Percentiles rank a stretch among this genome's conserved stretches.
These are phyloP conservation scores for Puccinia triticina DNA, from an alignment of 1,284 basidiomycete species.

Conservation along the genomic window DNA sequence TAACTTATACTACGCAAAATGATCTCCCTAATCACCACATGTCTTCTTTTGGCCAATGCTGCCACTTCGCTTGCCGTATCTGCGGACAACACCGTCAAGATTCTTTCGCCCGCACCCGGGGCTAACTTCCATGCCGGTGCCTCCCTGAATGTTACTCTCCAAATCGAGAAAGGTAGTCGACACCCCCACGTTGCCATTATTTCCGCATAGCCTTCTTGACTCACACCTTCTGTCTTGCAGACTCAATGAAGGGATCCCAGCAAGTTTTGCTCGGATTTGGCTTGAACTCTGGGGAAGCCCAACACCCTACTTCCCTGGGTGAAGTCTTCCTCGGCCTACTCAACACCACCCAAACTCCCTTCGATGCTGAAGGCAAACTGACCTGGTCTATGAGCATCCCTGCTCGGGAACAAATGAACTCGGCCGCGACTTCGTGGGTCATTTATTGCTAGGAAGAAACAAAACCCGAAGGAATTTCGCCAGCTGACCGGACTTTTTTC, in stretches of 20 bases:
- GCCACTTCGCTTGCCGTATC: background rate
- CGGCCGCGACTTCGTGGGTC: constrained; percentile 5
- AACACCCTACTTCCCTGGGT: background rate
- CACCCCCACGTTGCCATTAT: background rate
- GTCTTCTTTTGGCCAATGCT: constrained; percentile 6
- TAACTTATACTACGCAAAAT: background rate
- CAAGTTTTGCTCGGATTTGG: constrained; percentile 20
- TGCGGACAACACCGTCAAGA: background rate
- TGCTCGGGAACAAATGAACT: constrained; percentile 5
- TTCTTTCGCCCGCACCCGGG: background rate
- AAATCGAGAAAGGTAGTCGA: constrained; percentile 18
- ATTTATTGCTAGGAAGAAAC: background rate
- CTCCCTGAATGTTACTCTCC: background rate
- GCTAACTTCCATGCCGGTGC: background rate
- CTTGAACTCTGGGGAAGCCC: background rate
- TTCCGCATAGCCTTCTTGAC: too few species aligned
- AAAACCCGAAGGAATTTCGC: background rate
- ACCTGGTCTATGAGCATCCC: constrained; percentile 11
- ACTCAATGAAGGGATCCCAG: background rate
- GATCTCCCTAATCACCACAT: background rate
- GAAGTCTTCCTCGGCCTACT: constrained; percentile 22
- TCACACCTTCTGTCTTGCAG: background rate
- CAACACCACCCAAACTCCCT: constrained; percentile 13
- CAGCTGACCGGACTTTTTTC: background rate
- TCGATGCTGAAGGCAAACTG: background rate